Evolutionary conservation across 345 rosid species (phyloP).

Genomic region (Rhodamnia argentea): DNA sequence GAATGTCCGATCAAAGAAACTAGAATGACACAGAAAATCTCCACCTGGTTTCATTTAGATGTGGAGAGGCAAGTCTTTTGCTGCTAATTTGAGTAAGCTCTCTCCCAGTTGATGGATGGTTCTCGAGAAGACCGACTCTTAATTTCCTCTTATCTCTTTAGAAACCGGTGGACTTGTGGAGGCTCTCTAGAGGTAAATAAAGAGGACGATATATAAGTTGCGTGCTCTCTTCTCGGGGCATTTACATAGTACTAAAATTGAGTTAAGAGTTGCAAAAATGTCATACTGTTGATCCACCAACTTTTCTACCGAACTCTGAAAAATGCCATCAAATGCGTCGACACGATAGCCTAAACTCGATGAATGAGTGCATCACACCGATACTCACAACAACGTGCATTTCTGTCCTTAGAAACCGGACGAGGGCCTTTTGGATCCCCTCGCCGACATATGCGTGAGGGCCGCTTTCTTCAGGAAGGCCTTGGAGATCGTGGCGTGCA

Average conservation of each 20-base stretch:
- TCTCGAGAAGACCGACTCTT: conserved; percentile 16
- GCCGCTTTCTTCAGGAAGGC: conserved; percentile 92
- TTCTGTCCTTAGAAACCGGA: conserved; percentile 24
- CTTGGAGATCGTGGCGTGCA: conserved; percentile 77
- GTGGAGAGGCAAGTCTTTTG: conserved; percentile 9
- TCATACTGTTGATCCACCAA: neutral
- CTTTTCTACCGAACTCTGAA: neutral
- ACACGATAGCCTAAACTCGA: neutral
- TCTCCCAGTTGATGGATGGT: conserved; percentile 11
- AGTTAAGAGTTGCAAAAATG: neutral
- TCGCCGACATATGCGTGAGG: conserved; percentile 86
- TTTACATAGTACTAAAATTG: neutral
- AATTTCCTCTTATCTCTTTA: conserved; percentile 18
- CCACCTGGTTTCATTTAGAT: neutral
- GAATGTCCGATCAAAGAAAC: neutral
- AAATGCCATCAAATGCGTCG: neutral
- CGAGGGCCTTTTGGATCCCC: conserved; percentile 54
- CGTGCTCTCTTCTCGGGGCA: conserved; percentile 11
- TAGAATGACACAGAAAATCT: neutral
- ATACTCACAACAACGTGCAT: too few species aligned
- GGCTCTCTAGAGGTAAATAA: conserved; percentile 16
- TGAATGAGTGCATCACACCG: too few species aligned
- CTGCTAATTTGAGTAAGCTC: conserved; percentile 13
- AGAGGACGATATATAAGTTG: neutral
- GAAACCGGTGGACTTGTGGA: conserved; percentile 2